A percentile compares a stretch with the other conserved stretches of the same genome.
These are phyloP conservation scores for Suillus clintonianus DNA, from an alignment of 768 basidiomycete genomes.

Conservation along the genomic window DNA sequence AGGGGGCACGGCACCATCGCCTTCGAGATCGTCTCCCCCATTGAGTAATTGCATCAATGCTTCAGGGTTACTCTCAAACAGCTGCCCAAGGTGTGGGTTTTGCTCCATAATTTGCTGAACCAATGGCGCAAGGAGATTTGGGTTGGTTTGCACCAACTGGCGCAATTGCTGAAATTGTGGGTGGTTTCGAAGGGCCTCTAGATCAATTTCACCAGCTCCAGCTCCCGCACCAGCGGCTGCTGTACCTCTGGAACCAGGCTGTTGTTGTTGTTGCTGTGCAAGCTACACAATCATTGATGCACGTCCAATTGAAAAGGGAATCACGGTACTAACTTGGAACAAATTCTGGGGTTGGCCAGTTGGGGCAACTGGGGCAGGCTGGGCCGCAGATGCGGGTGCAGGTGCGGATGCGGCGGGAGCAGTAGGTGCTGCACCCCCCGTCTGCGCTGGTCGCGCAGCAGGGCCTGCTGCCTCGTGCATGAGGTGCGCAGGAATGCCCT, in stretches of 20 bases:
- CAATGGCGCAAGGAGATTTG: conserved; percentile 72
- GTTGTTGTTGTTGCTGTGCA: conserved; percentile 68
- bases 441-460: conserved; percentile 17
- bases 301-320: background rate
- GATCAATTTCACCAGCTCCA: conserved; percentile 35
- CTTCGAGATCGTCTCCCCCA: conserved; percentile 37
- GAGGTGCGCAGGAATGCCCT: conserved; percentile 83
- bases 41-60: conserved; percentile 65
- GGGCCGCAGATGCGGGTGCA: conserved; percentile 38
- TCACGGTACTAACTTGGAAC: conserved; percentile 64
- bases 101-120: conserved; percentile 76
- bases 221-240: conserved; percentile 30
- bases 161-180: conserved; percentile 76
- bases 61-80: conserved; percentile 72
- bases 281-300: conserved; percentile 42
- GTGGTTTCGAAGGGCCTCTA: conserved; percentile 57
- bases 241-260: conserved; percentile 33
- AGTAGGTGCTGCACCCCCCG: conserved; percentile 33
- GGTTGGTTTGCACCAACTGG: conserved; percentile 73
- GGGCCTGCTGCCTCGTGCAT: conserved; percentile 43
- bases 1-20: conserved; percentile 39
- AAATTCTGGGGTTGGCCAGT: conserved; percentile 73
- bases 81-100: conserved; percentile 77
- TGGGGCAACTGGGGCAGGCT: conserved; percentile 38
- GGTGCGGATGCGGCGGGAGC: conserved; percentile 31